Percentiles rank a stretch among this genome's conserved stretches.
Conservation (phyloP, 805 yeast species). For the Wickerhamomyces kurtzmanii region DNA sequence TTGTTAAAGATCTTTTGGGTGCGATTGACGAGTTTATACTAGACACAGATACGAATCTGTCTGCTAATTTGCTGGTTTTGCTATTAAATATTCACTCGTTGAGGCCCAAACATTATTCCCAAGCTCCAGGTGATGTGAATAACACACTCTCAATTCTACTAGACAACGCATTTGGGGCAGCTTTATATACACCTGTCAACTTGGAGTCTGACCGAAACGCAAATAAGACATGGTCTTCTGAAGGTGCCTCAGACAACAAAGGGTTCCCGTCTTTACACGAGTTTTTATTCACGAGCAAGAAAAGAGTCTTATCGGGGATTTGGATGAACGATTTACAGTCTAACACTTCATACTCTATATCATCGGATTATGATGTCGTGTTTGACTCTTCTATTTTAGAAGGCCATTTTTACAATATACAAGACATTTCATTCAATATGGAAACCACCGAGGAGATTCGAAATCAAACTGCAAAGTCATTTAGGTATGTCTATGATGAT, state of each 20-base stretch:
- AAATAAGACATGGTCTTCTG: slow-evolving; percentile 9
- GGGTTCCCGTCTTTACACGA: slow-evolving; percentile 25
- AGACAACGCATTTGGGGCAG: slow-evolving; percentile 6
- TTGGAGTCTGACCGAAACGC: slow-evolving; percentile 11
- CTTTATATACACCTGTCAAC: slow-evolving; percentile 20
- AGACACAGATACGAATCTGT: slow-evolving; percentile 33
- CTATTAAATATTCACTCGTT: slow-evolving; percentile 25
- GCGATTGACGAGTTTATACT: slow-evolving; percentile 23
- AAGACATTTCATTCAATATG: no score
- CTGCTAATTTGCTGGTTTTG: slow-evolving; percentile 32
- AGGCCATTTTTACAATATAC: no score
- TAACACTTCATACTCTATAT: slow-evolving; percentile 21
- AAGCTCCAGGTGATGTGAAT: slow-evolving; percentile 4
- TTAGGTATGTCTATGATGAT: slow-evolving; percentile 31
- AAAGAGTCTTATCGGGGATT: slow-evolving; percentile 27
- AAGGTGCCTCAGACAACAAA: slow-evolving; percentile 3
- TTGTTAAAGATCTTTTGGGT: slow-evolving; percentile 16
- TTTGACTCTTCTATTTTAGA: slow-evolving; percentile 11
- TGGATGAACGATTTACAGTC: slow-evolving; percentile 16
- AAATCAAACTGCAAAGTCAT: no score
- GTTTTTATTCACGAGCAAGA: slow-evolving; percentile 23
- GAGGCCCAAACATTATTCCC: slow-evolving; percentile 1
- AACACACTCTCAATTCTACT: slow-evolving; percentile 16
- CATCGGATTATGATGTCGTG: slow-evolving; percentile 9
- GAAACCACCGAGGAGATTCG: no score